These are phyloP conservation scores for Viola pubescens DNA, from an alignment of 441 rosid species.

Conservation along the genomic window DNA sequence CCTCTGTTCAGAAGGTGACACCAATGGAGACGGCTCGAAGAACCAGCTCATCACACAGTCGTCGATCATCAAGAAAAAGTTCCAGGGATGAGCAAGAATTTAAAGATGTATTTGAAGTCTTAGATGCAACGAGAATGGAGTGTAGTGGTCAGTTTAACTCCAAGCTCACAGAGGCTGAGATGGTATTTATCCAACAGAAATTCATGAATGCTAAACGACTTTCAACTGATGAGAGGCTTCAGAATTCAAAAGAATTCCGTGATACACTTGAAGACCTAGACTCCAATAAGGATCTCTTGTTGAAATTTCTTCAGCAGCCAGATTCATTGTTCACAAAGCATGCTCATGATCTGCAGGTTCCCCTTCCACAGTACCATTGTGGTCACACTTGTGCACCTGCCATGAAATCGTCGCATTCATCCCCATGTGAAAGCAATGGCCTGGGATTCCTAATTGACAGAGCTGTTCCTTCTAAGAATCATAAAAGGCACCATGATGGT, in stretches of 20 bases:
- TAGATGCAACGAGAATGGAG: conserved; percentile 47
- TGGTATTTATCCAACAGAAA: conserved; percentile 58
- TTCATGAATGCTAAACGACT: conserved; percentile 64
- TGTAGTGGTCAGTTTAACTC: conserved; percentile 26
- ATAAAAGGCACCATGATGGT: conserved; percentile 26
- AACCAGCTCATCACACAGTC: conserved; percentile 34
- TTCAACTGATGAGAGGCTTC: conserved; percentile 64
- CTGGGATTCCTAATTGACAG: conserved; percentile 27
- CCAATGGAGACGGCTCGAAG: conserved; percentile 32
- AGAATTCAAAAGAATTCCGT: conserved; percentile 60
- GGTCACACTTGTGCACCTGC: conserved; percentile 30
- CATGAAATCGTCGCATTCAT: conserved; percentile 31
- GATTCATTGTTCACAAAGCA: conserved; percentile 80
- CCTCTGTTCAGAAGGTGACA: conserved; percentile 20
- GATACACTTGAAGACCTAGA: conserved; percentile 75
- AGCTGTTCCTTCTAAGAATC: conserved; percentile 30
- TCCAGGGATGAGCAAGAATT: conserved; percentile 80
- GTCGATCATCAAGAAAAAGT: conserved; percentile 47
- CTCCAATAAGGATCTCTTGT: conserved; percentile 63
- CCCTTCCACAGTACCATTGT: conserved; percentile 35
- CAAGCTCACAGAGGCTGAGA: conserved; percentile 51
- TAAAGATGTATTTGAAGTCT: conserved; percentile 91
- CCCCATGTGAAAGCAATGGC: conserved; percentile 22
- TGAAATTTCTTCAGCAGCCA: conserved; percentile 79
- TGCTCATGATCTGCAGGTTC: conserved; percentile 55